phyloP scores from a whole-genome alignment of 768 basidiomycete genomes.

The Lepiota subincarnata region DNA sequence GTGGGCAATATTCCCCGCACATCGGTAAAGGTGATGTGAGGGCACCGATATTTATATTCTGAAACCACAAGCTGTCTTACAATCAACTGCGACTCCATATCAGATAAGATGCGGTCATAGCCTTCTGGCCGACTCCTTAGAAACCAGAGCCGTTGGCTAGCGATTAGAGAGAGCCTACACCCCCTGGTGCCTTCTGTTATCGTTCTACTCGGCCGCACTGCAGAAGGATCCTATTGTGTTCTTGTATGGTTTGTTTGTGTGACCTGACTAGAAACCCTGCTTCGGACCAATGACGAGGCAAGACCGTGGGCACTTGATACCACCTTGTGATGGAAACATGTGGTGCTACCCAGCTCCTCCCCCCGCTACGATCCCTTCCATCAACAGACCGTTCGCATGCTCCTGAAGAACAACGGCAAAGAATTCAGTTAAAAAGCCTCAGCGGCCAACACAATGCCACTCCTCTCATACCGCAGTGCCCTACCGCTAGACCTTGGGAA shows the following conservation, averaged over 20 bases:
- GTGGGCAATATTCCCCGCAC: too few species aligned
- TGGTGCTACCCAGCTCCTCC: background rate
- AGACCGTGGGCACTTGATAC: conserved; percentile 8
- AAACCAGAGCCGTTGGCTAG: too few species aligned
- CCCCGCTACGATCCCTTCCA: background rate
- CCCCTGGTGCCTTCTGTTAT: background rate
- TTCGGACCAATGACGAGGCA: background rate
- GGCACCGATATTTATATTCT: too few species aligned
- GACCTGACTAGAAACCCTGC: background rate
- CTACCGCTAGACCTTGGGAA: conserved; percentile 36
- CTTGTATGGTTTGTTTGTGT: background rate
- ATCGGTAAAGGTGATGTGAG: too few species aligned
- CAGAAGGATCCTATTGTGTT: background rate
- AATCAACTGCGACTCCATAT: too few species aligned
- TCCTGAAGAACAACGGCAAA: background rate
- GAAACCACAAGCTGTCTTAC: too few species aligned
- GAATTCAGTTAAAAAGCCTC: conserved; percentile 8
- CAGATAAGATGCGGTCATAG: too few species aligned
- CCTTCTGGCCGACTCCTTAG: too few species aligned
- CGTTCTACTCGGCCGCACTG: background rate
- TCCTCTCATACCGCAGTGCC: conserved; percentile 29
- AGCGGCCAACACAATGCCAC: conserved; percentile 24
- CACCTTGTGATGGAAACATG: conserved; percentile 6
- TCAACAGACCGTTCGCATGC: background rate
- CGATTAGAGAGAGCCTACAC: background rate